Percentiles rank a stretch among this genome's conserved stretches.
Evolutionary conservation across 225 moss, liverwort and hornwort genomes (phyloP).

Genomic region (Neckera pumila): DNA sequence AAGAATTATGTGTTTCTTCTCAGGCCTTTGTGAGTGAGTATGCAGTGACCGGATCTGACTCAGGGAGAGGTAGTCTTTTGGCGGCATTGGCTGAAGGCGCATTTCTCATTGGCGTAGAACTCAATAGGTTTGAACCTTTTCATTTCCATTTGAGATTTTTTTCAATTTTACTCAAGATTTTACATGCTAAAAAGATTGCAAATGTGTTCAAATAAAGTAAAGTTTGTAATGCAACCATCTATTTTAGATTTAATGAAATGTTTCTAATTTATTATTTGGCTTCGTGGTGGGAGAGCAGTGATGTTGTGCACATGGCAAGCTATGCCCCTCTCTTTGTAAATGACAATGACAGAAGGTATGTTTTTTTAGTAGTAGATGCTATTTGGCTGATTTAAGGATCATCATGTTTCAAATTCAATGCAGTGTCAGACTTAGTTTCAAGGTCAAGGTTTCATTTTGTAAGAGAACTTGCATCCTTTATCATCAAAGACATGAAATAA

Average conservation of each 20-base stretch:
- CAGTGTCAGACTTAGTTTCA: no score
- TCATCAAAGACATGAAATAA: neutral
- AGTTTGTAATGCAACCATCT: neutral
- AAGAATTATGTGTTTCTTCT: neutral
- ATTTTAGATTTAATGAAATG: neutral
- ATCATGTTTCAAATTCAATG: neutral
- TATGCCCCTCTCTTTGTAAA: conserved; percentile 97
- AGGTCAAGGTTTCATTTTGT: no score
- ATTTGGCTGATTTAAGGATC: neutral
- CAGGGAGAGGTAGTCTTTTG: conserved; percentile 66
- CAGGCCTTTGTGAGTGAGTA: conserved; percentile 98
- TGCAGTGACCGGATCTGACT: conserved; percentile 61
- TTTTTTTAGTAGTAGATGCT: neutral
- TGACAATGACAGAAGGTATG: conserved; percentile 71
- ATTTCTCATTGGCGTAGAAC: conserved; percentile 85
- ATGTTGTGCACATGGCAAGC: conserved; percentile 95
- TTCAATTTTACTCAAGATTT: neutral
- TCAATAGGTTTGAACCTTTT: conserved; percentile 51
- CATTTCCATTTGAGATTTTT: neutral
- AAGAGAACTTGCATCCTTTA: neutral
- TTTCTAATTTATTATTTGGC: neutral
- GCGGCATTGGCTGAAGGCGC: conserved; percentile 89
- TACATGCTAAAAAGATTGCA: neutral
- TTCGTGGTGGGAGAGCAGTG: conserved; percentile 26
- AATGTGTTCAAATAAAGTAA: neutral